Percentiles rank a stretch among this genome's conserved stretches.
These are phyloP conservation scores for Salix brachista DNA, from an alignment of 345 rosid species.

Conservation along the genomic window DNA sequence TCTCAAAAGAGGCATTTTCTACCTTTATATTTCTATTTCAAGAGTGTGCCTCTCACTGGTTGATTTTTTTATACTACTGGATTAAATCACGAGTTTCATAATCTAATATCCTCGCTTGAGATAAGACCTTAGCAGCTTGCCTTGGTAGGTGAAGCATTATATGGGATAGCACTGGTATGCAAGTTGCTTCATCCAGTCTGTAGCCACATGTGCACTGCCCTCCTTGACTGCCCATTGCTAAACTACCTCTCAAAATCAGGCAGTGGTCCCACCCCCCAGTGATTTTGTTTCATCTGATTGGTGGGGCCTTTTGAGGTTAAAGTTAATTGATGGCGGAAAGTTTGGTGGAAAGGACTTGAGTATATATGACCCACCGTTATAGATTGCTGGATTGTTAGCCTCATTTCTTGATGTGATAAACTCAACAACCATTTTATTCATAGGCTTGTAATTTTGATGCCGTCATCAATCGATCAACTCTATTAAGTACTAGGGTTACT, in stretches of 20 bases:
- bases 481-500: not conserved
- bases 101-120: not conserved
- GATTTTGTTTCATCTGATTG: conserved; percentile 14
- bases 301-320: not conserved
- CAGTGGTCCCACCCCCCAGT: conserved; percentile 28
- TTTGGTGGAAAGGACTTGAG: conserved; percentile 27
- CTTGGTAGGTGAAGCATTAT: conserved; percentile 38
- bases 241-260: conserved; percentile 10
- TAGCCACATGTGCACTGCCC: conserved; percentile 21
- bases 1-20: not conserved
- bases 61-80: not conserved
- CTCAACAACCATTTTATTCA: not conserved
- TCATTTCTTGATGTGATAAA: conserved; percentile 10
- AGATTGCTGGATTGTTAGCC: not conserved
- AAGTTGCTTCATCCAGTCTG: conserved; percentile 16
- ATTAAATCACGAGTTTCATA: conserved; percentile 1
- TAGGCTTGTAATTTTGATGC: not conserved
- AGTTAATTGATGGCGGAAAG: conserved; percentile 15
- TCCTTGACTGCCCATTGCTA: conserved; percentile 21
- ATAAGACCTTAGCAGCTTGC: not conserved
- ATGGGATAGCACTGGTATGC: conserved; percentile 13
- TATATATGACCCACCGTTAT: conserved; percentile 26
- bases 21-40: not conserved
- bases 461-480: not conserved
- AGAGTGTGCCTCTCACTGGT: not conserved